Conservation (phyloP, 169 alveolate species). For the Blepharisma undulans region DNA sequence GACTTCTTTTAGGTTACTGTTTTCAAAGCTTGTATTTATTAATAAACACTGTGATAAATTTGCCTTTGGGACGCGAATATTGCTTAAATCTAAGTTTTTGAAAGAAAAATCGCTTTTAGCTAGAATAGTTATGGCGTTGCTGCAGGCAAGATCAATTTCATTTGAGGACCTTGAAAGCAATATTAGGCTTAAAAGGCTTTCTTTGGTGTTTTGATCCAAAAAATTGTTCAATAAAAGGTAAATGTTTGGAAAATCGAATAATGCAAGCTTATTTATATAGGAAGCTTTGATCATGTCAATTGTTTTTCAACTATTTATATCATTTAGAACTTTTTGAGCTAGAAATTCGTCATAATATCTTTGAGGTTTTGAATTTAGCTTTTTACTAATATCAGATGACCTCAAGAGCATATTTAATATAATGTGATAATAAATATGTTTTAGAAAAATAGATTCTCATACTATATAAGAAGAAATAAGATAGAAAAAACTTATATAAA, state of each 20-base stretch:
- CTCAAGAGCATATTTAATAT: too few species aligned
- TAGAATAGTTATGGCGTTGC: neutral
- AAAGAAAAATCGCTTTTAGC: neutral
- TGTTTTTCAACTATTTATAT: neutral
- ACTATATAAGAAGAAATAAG: too few species aligned
- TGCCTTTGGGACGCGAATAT: neutral
- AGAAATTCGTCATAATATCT: neutral
- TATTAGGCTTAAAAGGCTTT: neutral
- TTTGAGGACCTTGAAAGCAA: neutral
- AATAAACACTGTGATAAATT: neutral
- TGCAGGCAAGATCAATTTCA: neutral
- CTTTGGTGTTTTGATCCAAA: neutral
- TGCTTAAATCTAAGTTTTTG: neutral
- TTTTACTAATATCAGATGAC: too few species aligned
- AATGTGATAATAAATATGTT: too few species aligned
- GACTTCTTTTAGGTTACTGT: neutral
- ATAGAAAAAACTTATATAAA: too few species aligned
- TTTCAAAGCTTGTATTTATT: neutral
- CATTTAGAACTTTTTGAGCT: neutral
- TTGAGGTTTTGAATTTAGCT: too few species aligned
- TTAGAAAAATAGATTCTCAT: too few species aligned
- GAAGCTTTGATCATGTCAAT: neutral
- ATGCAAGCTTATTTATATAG: neutral
- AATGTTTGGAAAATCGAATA: neutral
- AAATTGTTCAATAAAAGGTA: too few species aligned